Percentiles rank a stretch among this genome's conserved stretches.
Evolutionary conservation across 2,329 filamentous ascomycete species (phyloP).

Genomic region (Periconia sp.): DNA sequence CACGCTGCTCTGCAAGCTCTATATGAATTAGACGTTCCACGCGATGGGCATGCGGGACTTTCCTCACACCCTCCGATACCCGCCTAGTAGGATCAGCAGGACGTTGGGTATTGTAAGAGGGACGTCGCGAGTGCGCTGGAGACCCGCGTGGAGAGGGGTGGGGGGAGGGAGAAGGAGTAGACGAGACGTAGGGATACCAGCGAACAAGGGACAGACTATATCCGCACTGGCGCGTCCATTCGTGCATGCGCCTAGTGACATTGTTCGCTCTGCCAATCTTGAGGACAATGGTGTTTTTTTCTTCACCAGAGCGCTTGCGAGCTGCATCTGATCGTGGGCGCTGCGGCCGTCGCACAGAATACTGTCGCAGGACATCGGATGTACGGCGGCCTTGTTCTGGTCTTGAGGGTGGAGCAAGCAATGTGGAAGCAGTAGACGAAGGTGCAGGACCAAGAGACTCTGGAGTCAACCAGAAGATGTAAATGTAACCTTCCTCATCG

Average conservation of each 20-base stretch:
- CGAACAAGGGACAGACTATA: slow-evolving; percentile 86
- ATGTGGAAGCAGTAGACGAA: slow-evolving; percentile 51
- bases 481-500: slow-evolving; percentile 88
- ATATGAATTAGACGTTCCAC: slow-evolving; percentile 91
- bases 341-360: slow-evolving; percentile 29
- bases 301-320: slow-evolving; percentile 17
- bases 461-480: slow-evolving; percentile 93
- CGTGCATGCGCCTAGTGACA: slow-evolving; percentile 86
- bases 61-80: slow-evolving; percentile 55
- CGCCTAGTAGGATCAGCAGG: slow-evolving; percentile 16
- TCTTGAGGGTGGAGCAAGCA: slow-evolving; percentile 61
- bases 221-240: slow-evolving; percentile 93
- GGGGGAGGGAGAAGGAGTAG: slow-evolving; percentile 32
- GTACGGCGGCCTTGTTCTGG: slow-evolving; percentile 34
- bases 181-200: slow-evolving; percentile 81
- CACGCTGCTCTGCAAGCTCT: slow-evolving; percentile 71
- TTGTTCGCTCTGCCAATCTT: slow-evolving; percentile 76
- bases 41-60: slow-evolving; percentile 83
- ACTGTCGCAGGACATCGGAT: slow-evolving; percentile 41
- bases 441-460: slow-evolving; percentile 63
- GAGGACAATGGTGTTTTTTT: slow-evolving; percentile 66
- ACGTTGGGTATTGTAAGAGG: slow-evolving; percentile 23
- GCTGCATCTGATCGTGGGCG: slow-evolving; percentile 11
- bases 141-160: slow-evolving; percentile 30
- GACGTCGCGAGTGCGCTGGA: slow-evolving; percentile 32